These are phyloP conservation scores for Pestalotiopsis sp. DNA, from an alignment of 2,329 filamentous ascomycete genomes.

Conservation along the genomic window DNA sequence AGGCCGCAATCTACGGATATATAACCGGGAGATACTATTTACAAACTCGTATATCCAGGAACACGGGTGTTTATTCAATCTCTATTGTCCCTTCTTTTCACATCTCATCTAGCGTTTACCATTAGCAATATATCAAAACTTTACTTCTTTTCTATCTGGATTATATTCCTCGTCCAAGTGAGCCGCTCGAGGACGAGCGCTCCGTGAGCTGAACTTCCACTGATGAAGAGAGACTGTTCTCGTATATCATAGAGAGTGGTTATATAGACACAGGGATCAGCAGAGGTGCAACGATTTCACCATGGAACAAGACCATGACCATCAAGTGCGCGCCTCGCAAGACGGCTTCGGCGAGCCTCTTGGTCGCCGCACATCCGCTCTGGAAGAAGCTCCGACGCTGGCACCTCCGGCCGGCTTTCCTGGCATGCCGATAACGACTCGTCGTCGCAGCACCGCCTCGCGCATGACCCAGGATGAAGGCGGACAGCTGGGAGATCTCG, in stretches of 20 bases:
- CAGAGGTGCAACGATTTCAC: background rate
- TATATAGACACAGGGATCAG: background rate
- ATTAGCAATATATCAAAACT: too few species aligned
- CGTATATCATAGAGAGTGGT: background rate
- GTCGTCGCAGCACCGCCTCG: slow-evolving; percentile 8
- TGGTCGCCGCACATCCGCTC: slow-evolving; percentile 3
- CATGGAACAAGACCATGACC: background rate
- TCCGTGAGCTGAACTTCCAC: too few species aligned
- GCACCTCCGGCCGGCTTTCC: slow-evolving; percentile 5
- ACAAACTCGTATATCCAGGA: too few species aligned
- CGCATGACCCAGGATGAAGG: slow-evolving; percentile 3
- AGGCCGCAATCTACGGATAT: background rate
- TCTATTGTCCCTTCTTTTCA: too few species aligned
- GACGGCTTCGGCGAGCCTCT: slow-evolving; percentile 3
- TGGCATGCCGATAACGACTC: slow-evolving; percentile 6
- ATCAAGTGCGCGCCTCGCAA: background rate
- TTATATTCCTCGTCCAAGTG: too few species aligned
- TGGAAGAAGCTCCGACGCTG: slow-evolving; percentile 4
- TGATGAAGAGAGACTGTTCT: too few species aligned
- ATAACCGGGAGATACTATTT: too few species aligned
- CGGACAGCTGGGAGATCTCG: background rate
- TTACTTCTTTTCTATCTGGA: too few species aligned
- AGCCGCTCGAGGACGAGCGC: too few species aligned
- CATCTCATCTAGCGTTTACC: too few species aligned
- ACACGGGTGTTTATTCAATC: too few species aligned